phyloP scores from a whole-genome alignment of 768 basidiomycete genomes.

The Lactifluus hygrophoroides region DNA sequence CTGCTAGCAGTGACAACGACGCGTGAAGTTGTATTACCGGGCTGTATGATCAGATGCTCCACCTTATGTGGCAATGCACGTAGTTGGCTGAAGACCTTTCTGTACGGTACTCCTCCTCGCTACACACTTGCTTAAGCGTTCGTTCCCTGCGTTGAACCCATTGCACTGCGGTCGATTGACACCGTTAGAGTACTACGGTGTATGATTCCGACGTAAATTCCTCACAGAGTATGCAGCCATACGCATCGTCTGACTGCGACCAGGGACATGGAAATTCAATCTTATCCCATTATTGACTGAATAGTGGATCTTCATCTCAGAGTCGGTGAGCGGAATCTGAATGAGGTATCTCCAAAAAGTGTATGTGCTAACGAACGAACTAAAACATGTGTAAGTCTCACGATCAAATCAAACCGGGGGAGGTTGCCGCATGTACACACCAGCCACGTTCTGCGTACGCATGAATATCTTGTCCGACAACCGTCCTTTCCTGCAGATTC shows the following conservation, averaged over 20 bases:
- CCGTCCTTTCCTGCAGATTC: constrained; percentile 34
- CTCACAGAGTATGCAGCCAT: constrained; percentile 83
- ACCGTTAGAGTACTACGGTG: constrained; percentile 3
- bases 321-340: constrained; percentile 59
- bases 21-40: constrained; percentile 39
- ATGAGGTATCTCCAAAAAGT: constrained; percentile 95
- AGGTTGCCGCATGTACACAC: constrained; percentile 26
- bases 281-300: constrained; percentile 72
- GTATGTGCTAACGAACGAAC: constrained; percentile 76
- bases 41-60: constrained; percentile 77
- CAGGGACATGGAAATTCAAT: constrained; percentile 80
- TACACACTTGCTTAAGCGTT: constrained; percentile 73
- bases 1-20: background rate
- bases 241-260: constrained; percentile 71
- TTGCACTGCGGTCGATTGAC: constrained; percentile 49
- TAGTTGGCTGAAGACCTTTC: constrained; percentile 59
- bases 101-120: constrained; percentile 64
- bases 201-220: background rate
- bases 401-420: too few species aligned
- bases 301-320: constrained; percentile 75
- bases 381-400: too few species aligned
- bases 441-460: constrained; percentile 52
- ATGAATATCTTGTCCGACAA: constrained; percentile 62
- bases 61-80: constrained; percentile 50
- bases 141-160: constrained; percentile 84